A percentile compares a stretch with the other conserved stretches of the same genome.
Evolutionary conservation across 177 flowering plant genomes (phyloP).

Genomic region (Viscum album): DNA sequence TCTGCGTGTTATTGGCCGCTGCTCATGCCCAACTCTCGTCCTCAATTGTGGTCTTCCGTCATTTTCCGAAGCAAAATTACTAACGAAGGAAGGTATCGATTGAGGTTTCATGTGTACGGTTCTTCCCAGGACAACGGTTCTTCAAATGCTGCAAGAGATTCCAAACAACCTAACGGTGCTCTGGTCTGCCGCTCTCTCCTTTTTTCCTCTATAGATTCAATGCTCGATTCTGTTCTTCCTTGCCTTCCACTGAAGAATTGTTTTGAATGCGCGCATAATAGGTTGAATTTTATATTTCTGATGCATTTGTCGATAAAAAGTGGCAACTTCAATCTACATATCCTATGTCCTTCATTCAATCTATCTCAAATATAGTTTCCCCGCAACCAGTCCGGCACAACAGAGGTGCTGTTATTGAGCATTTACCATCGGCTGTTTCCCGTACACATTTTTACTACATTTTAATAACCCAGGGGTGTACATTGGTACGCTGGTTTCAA

Average conservation of each 20-base stretch:
- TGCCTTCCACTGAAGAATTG: too few species aligned
- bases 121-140: conserved; percentile 20
- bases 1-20: conserved; percentile 9
- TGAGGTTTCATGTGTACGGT: conserved; percentile 27
- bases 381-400: too few species aligned
- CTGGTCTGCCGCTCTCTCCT: conserved; percentile 29
- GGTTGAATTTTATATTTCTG: background rate
- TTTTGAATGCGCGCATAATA: background rate
- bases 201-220: background rate
- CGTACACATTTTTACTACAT: too few species aligned
- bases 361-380: too few species aligned
- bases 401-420: too few species aligned
- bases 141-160: conserved; percentile 24
- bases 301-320: background rate
- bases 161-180: conserved; percentile 47
- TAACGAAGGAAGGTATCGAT: conserved; percentile 17
- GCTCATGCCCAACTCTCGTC: conserved; percentile 4
- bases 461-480: too few species aligned
- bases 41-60: conserved; percentile 16
- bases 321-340: background rate
- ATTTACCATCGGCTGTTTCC: too few species aligned
- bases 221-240: background rate
- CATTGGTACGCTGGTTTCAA: background rate
- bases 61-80: conserved; percentile 15
- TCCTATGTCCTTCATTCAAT: background rate